These are phyloP conservation scores for Penicillium sp. DNA, from an alignment of 2,329 filamentous ascomycete species.

Conservation along the genomic window DNA sequence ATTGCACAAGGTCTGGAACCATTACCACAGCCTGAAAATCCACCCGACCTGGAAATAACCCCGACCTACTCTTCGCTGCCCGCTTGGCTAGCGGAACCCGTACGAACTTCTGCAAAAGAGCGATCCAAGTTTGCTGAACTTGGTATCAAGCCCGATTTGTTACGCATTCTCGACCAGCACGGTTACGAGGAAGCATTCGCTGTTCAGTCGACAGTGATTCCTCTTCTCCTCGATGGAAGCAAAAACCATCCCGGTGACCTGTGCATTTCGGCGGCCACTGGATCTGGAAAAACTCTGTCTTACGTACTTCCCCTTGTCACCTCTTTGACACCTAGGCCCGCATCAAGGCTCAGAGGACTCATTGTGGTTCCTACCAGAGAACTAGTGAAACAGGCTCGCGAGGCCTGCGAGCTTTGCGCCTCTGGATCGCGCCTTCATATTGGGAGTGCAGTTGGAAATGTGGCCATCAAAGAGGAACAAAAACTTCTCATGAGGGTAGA, in stretches of 20 bases:
- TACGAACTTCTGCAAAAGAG: conserved; percentile 64
- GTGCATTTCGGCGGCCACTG: conserved; percentile 87
- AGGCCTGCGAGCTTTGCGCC: conserved; percentile 73
- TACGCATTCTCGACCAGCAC: conserved; percentile 64
- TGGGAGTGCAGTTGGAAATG: conserved; percentile 79
- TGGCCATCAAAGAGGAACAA: conserved; percentile 68
- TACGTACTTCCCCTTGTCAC: conserved; percentile 86
- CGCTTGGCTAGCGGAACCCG: conserved; percentile 74
- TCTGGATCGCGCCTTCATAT: conserved; percentile 72
- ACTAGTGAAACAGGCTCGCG: conserved; percentile 80
- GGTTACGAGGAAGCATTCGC: conserved; percentile 73
- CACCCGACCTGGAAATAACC: conserved; percentile 56
- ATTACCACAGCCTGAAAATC: conserved; percentile 69
- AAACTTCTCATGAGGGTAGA: conserved; percentile 62
- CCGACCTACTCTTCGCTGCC: conserved; percentile 78
- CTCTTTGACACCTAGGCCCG: conserved; percentile 64
- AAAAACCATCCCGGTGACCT: conserved; percentile 70
- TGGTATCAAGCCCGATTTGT: conserved; percentile 61
- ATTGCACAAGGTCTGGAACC: conserved; percentile 66
- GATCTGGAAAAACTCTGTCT: conserved; percentile 91
- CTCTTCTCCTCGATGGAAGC: conserved; percentile 69
- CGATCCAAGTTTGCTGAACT: conserved; percentile 64
- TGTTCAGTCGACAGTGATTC: conserved; percentile 77
- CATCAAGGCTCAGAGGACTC: conserved; percentile 71
- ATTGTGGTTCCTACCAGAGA: conserved; percentile 90